These are phyloP conservation scores for Porosira glacialis DNA, from an alignment of 352 stramenopile species.

Conservation along the genomic window DNA sequence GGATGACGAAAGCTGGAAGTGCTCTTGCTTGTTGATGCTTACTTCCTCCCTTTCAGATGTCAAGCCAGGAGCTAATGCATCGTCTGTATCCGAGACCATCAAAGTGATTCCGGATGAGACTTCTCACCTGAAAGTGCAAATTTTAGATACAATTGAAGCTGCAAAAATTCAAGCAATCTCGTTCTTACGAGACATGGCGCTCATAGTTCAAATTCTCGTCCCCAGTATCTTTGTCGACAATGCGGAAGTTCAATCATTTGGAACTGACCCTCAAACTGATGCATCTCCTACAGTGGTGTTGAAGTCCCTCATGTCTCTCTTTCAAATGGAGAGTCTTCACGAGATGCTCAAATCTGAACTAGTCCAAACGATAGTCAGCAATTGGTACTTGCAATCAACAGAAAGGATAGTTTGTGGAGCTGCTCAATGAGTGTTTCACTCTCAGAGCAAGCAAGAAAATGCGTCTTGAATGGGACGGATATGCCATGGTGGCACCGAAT, in stretches of 20 bases:
- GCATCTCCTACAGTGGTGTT: constrained; percentile 10
- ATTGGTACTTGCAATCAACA: constrained; percentile 45
- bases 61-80: no score
- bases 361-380: constrained; percentile 49
- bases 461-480: no score
- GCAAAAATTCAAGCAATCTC: constrained; percentile 53
- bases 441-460: no score
- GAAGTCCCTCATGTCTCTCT: constrained; percentile 41
- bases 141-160: constrained; percentile 52
- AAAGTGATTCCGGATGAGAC: constrained; percentile 4
- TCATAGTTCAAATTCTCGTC: constrained; percentile 69
- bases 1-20: constrained; percentile 35
- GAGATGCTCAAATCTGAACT: constrained; percentile 55
- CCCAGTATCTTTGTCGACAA: constrained; percentile 47
- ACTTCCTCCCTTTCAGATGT: constrained; percentile 13
- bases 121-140: constrained; percentile 12
- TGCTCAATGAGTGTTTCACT: no score
- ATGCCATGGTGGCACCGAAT: no score
- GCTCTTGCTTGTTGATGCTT: constrained; percentile 36
- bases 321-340: constrained; percentile 54
- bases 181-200: constrained; percentile 61
- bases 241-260: constrained; percentile 1
- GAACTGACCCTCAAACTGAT: constrained; percentile 8
- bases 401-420: no score
- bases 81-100: constrained; percentile 2